A percentile compares a stretch with the other conserved stretches of the same genome.
These are phyloP conservation scores for Sphaerulina vaccinii DNA, from an alignment of 2,329 filamentous ascomycete species.

Conservation along the genomic window DNA sequence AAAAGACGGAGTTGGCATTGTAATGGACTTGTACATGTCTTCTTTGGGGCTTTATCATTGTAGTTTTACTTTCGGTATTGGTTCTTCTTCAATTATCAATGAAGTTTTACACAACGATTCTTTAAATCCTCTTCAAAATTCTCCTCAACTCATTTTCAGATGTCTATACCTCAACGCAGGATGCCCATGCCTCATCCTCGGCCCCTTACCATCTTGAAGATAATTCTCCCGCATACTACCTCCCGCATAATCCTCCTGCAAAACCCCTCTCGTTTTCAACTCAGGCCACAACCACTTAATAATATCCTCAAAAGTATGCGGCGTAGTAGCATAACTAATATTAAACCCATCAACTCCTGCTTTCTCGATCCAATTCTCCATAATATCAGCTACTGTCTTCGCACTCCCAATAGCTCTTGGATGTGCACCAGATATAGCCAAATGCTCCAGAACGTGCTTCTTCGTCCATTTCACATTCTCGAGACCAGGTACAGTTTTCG, in stretches of 20 bases:
- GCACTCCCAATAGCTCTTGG: constrained; percentile 42
- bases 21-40: too few species aligned
- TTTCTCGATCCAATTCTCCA: constrained; percentile 48
- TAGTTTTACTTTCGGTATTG: too few species aligned
- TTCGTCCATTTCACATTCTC: constrained; percentile 48
- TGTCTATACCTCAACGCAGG: constrained; percentile 25
- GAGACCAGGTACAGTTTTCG: constrained; percentile 44
- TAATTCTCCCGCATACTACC: constrained; percentile 34
- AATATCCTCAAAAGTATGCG: constrained; percentile 42
- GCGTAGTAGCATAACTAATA: constrained; percentile 46
- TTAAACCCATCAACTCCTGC: constrained; percentile 47
- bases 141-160: background rate
- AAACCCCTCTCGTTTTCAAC: constrained; percentile 37
- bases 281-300: constrained; percentile 41
- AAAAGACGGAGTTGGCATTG: too few species aligned
- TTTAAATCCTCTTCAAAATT: background rate
- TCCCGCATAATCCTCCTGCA: constrained; percentile 33
- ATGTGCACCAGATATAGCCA: constrained; percentile 45
- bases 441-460: constrained; percentile 44
- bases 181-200: constrained; percentile 30
- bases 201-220: constrained; percentile 30
- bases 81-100: too few species aligned
- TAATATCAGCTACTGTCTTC: constrained; percentile 46
- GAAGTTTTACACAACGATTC: background rate
- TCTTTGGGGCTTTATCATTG: too few species aligned